phyloP scores from a whole-genome alignment of 108 stramenopile genomes.

The Skeletonema menzelii region DNA sequence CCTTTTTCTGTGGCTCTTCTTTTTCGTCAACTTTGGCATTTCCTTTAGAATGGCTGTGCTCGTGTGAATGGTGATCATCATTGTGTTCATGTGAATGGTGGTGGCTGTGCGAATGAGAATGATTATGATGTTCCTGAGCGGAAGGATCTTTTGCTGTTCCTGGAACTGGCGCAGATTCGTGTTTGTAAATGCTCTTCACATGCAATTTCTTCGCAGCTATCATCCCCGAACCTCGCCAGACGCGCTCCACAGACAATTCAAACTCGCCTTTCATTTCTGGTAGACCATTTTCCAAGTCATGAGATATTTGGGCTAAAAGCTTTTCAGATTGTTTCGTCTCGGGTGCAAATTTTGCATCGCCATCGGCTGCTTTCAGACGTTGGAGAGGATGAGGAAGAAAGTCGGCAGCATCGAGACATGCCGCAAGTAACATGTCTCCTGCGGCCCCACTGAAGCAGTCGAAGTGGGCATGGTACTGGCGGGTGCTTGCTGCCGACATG shows the following conservation, averaged over 20 bases:
- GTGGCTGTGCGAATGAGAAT: slow-evolving; percentile 21
- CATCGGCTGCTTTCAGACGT: neutral
- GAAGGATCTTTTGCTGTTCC: slow-evolving; percentile 5
- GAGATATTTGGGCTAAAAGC: slow-evolving; percentile 42
- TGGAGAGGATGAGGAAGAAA: slow-evolving; percentile 23
- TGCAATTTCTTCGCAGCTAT: slow-evolving; percentile 71
- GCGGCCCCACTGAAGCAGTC: slow-evolving; percentile 88
- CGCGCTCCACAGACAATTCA: slow-evolving; percentile 41
- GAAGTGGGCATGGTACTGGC: slow-evolving; percentile 64
- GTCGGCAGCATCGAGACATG: slow-evolving; percentile 71
- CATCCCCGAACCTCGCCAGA: slow-evolving; percentile 62
- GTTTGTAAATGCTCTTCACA: slow-evolving; percentile 61
- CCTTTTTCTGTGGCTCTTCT: neutral
- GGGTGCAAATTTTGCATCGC: neutral
- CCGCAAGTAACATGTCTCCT: slow-evolving; percentile 85
- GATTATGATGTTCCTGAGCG: neutral
- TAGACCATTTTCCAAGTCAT: slow-evolving; percentile 57
- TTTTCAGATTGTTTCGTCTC: slow-evolving; percentile 12
- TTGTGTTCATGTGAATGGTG: slow-evolving; percentile 30
- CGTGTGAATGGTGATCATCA: slow-evolving; percentile 21
- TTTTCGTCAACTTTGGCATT: neutral
- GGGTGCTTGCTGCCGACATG: too few species aligned
- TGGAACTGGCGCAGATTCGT: slow-evolving; percentile 75
- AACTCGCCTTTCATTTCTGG: slow-evolving; percentile 74
- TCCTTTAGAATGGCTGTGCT: slow-evolving; percentile 8